Conservation (phyloP, 1,284 basidiomycete genomes). For the Polyporus tsugae region DNA sequence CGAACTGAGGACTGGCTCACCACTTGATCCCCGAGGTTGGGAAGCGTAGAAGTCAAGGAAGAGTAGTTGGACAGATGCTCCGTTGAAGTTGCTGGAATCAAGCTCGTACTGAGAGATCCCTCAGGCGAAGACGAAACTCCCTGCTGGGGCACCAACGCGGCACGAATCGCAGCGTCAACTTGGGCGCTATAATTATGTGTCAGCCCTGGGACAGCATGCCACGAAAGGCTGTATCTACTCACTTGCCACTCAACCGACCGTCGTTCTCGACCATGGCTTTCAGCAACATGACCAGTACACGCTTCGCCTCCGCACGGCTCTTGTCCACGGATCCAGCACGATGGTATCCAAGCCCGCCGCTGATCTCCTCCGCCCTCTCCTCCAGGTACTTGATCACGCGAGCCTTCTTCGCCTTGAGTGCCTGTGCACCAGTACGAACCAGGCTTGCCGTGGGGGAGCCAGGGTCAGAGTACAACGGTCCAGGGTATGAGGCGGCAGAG, state of each 20-base stretch:
- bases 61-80: constrained; percentile 36
- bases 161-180: constrained; percentile 71
- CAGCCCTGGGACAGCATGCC: neutral
- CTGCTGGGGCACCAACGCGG: constrained; percentile 69
- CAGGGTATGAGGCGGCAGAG: constrained; percentile 75
- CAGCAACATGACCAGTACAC: constrained; percentile 79
- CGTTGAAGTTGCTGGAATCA: constrained; percentile 33
- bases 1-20: constrained; percentile 48
- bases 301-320: constrained; percentile 76
- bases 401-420: constrained; percentile 86
- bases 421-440: constrained; percentile 71
- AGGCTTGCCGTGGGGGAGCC: constrained; percentile 71
- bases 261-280: constrained; percentile 88
- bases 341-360: constrained; percentile 79
- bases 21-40: constrained; percentile 33
- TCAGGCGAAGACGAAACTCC: constrained; percentile 36
- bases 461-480: constrained; percentile 85
- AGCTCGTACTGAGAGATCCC: constrained; percentile 25
- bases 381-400: constrained; percentile 80
- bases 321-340: constrained; percentile 59
- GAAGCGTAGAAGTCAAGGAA: constrained; percentile 31
- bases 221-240: constrained; percentile 31
- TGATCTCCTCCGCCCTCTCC: constrained; percentile 79
- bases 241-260: constrained; percentile 87
- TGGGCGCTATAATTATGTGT: constrained; percentile 59